phyloP scores from a whole-genome alignment of 257 asterid genomes.

The Capsicum pubescens region DNA sequence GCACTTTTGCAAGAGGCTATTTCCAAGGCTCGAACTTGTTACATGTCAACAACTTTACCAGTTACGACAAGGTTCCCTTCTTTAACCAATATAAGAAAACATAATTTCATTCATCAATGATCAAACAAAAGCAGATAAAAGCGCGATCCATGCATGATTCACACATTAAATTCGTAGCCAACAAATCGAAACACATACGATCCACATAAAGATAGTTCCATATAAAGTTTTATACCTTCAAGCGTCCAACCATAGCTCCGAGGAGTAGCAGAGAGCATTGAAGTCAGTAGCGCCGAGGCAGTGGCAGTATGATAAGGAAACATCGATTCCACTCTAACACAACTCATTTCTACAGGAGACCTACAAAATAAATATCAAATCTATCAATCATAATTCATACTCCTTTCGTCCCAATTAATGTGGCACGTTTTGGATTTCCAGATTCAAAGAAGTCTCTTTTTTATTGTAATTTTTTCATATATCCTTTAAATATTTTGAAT shows the following conservation, averaged over 20 bases:
- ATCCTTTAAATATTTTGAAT: no score
- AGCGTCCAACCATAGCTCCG: constrained; percentile 39
- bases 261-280: constrained; percentile 40
- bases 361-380: constrained; percentile 28
- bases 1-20: no score
- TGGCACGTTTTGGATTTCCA: no score
- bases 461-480: no score
- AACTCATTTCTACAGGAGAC: constrained; percentile 41
- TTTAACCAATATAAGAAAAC: not conserved
- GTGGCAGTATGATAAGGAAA: constrained; percentile 38
- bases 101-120: not conserved
- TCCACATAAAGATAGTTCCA: not conserved
- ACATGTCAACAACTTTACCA: no score
- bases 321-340: constrained; percentile 33
- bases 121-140: not conserved
- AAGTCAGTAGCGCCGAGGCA: constrained; percentile 40
- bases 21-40: no score
- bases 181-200: not conserved
- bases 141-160: not conserved
- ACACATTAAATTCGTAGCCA: not conserved
- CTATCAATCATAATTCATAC: constrained; percentile 9
- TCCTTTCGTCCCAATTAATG: no score
- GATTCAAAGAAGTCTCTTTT: no score
- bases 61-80: no score
- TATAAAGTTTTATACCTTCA: constrained; percentile 30